Base-by-base conservation (phyloP, 495 filamentous ascomycete genomes). In the Penicillium roqueforti region DNA sequence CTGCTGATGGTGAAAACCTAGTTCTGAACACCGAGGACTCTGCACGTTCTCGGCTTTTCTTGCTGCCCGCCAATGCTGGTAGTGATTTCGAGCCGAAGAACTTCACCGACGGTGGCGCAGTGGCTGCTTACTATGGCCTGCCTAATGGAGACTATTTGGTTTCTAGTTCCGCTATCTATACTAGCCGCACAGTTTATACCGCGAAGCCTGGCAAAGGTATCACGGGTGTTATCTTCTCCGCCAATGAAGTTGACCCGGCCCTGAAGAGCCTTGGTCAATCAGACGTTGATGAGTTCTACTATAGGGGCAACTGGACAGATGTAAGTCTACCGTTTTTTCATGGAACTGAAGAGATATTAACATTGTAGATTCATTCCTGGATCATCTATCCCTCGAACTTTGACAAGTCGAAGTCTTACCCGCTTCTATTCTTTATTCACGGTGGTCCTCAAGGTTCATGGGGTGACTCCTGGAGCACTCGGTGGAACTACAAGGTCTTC, bases 401-500 rank as follows among this genome's bases (percentile, higher is more conserved):
- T 57, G 66, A 74, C 57, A 58, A 63, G 51, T 70, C 63, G 47
- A 73, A 76, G 58, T 76, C 53, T 20, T 83, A 83, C 53, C 80
- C 80, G 1, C 70, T 82, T 0, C 57, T 74, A 6, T 75, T 72
- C 61, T 73, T 72, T 44, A 70, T 83, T 42, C 80, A 83, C 56
- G 77, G 78, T 48, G 79, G 79, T 13, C 80, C 80, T 14, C 78
- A 81, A 60, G 67, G 73, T 28, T 66, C 72, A 13, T 79, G 75
- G 71, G 58, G 50, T 14, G 71, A 81, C 59, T 70, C 64, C 18
- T 83, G 80, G 80, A 74, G 68, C 50, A 75, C 62, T 6, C 63
- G 76, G 2, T 82, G 76, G 75, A 82, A 81, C 56, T 68, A 64
- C 28, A 77, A 76, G 50, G 71, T 77, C 44, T 81, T 74, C 53